phyloP scores from a whole-genome alignment of 306 rosid genomes.

The Inga laurina region DNA sequence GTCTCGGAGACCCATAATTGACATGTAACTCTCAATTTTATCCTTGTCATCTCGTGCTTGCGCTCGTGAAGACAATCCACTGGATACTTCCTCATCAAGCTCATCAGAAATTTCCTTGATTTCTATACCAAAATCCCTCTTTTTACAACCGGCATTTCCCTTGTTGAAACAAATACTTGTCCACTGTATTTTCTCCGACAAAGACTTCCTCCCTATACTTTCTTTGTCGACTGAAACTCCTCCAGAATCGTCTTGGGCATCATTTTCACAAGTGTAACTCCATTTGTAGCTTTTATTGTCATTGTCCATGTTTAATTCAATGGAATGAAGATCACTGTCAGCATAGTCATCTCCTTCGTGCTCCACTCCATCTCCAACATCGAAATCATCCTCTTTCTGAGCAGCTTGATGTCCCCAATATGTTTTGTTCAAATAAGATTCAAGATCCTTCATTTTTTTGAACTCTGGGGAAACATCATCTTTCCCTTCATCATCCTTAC shows the following conservation, averaged over 20 bases:
- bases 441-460: constrained; percentile 64
- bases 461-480: constrained; percentile 45
- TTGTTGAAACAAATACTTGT: constrained; percentile 87
- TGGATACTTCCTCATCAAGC: constrained; percentile 43
- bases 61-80: constrained; percentile 38
- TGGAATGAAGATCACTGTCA: constrained; percentile 86
- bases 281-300: constrained; percentile 60
- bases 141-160: constrained; percentile 45
- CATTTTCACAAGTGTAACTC: constrained; percentile 55
- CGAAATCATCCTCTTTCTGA: constrained; percentile 41
- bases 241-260: constrained; percentile 45
- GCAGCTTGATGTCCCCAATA: constrained; percentile 45
- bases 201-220: constrained; percentile 60
- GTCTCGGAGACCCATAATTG: constrained; percentile 40
- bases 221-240: constrained; percentile 63
- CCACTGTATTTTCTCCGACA: constrained; percentile 89
- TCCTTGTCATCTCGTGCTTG: constrained; percentile 48
- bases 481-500: constrained; percentile 45
- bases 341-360: constrained; percentile 56
- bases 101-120: constrained; percentile 46
- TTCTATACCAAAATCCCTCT: constrained; percentile 52
- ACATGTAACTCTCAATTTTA: constrained; percentile 38
- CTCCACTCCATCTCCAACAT: constrained; percentile 43
- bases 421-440: constrained; percentile 64
- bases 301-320: constrained; percentile 82